Conservation (phyloP, 345 rosid species). For the Eucalyptus caleyi region DNA sequence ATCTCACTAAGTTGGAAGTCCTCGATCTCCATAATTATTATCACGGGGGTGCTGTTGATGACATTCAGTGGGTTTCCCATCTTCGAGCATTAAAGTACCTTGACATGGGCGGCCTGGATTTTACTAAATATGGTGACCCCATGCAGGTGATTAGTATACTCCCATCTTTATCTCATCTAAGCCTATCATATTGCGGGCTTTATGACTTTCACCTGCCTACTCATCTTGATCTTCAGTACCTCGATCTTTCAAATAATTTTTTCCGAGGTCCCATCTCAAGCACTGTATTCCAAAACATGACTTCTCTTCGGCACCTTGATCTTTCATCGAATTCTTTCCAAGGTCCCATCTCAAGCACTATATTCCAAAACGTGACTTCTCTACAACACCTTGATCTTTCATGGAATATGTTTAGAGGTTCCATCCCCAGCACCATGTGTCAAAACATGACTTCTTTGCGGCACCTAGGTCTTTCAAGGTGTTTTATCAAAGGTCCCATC, state of each 20-base stretch:
- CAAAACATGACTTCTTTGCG: no score
- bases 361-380: not conserved
- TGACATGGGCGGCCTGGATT: not conserved
- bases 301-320: not conserved
- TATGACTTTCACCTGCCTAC: not conserved
- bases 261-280: not conserved
- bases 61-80: not conserved
- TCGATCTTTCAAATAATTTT: rapidly evolving
- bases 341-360: not conserved
- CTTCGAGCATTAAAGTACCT: not conserved
- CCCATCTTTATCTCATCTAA: not conserved
- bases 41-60: rapidly evolving
- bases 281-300: not conserved
- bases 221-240: not conserved
- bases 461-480: no score
- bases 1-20: not conserved
- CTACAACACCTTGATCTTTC: not conserved
- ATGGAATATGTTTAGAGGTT: no score
- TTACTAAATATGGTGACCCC: not conserved
- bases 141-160: rapidly evolving
- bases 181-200: not conserved
- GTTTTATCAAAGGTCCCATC: no score
- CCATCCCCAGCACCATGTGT: no score
- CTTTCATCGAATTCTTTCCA: rapidly evolving
- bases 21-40: not conserved